Conservation (phyloP, 2,329 filamentous ascomycete genomes). For the Colletotrichum simmondsii region DNA sequence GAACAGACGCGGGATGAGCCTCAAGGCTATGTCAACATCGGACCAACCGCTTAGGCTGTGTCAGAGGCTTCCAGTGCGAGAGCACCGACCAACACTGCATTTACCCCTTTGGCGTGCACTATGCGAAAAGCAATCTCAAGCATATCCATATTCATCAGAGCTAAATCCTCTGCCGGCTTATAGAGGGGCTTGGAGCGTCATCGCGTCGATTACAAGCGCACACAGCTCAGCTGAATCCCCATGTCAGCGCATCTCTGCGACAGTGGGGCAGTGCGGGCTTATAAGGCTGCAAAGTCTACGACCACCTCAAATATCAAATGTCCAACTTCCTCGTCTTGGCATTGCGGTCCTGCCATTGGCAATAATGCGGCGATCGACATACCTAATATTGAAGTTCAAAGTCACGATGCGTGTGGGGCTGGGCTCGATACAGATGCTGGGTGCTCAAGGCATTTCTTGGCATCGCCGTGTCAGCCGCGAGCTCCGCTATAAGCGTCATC, state of each 20-base stretch:
- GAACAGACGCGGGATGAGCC: not conserved
- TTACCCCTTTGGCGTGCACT: not conserved
- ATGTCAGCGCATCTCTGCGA: not conserved
- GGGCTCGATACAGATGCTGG: not conserved
- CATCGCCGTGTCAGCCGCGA: not conserved
- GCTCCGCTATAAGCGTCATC: not conserved
- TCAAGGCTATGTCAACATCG: not conserved
- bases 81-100: not conserved
- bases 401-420: not conserved
- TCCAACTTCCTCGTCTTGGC: not conserved
- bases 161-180: not conserved
- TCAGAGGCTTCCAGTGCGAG: not conserved
- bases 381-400: not conserved
- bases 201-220: not conserved
- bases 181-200: not conserved
- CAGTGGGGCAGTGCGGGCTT: constrained; percentile 8
- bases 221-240: not conserved
- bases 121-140: not conserved
- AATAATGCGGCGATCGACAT: not conserved
- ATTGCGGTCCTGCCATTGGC: not conserved
- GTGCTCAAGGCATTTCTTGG: not conserved
- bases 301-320: not conserved
- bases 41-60: constrained; percentile 2
- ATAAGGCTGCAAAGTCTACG: not conserved
- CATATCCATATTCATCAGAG: not conserved